A percentile compares a stretch with the other conserved stretches of the same genome.
Evolutionary conservation across 129 eudicot genomes (phyloP).

Genomic region (Solidago caesia): DNA sequence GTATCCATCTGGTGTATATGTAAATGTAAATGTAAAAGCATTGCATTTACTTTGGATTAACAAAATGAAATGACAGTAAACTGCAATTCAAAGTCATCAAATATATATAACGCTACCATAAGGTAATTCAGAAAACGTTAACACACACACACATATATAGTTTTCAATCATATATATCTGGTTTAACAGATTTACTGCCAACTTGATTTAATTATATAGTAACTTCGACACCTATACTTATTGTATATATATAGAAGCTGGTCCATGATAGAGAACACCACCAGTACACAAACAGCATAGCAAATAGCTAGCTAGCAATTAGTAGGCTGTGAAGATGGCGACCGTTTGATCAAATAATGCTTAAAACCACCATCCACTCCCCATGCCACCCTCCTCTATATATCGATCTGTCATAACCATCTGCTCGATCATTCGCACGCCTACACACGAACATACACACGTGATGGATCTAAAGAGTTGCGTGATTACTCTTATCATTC

Average conservation of each 20-base stretch:
- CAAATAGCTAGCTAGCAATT: conserved; percentile 17
- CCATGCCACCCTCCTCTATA: background rate
- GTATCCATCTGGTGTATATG: too few relatives aligned
- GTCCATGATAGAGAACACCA: conserved; percentile 10
- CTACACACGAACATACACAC: background rate
- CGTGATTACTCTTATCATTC: conserved; percentile 15
- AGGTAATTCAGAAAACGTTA: too few relatives aligned
- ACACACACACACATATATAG: too few relatives aligned
- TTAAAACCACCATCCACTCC: conserved; percentile 28
- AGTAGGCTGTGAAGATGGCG: conserved; percentile 49
- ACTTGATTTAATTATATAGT: background rate
- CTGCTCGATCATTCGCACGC: background rate
- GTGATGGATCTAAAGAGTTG: conserved; percentile 36
- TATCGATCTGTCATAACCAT: too few relatives aligned
- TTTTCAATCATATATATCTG: too few relatives aligned
- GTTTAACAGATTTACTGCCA: background rate
- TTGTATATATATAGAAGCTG: background rate
- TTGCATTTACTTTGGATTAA: too few relatives aligned
- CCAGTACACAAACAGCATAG: conserved; percentile 26
- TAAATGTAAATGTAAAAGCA: too few relatives aligned
- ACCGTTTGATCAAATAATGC: conserved; percentile 32
- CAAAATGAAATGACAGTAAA: too few relatives aligned
- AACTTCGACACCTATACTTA: too few relatives aligned
- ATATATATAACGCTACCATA: too few relatives aligned
- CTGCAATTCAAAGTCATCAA: too few relatives aligned